phyloP scores from a whole-genome alignment of 139 green algal genomes.

The Diplosphaera chodatii region DNA sequence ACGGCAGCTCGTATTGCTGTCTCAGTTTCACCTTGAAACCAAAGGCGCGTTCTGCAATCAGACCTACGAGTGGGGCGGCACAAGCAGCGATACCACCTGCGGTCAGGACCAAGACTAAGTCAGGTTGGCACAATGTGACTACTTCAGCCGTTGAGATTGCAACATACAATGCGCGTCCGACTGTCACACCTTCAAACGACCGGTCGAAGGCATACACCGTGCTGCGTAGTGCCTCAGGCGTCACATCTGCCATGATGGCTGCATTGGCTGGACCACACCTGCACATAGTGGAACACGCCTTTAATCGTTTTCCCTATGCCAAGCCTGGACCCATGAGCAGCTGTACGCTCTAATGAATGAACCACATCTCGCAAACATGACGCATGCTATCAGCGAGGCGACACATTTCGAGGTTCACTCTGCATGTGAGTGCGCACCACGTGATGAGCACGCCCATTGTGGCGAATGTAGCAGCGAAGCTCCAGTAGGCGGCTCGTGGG shows the following conservation, averaged over 20 bases:
- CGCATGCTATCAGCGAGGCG: too few species aligned
- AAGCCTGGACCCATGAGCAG: too few species aligned
- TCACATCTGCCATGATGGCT: slow-evolving; percentile 81
- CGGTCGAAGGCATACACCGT: slow-evolving; percentile 81
- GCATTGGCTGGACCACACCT: slow-evolving; percentile 67
- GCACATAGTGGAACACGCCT: not conserved
- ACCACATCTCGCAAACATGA: too few species aligned
- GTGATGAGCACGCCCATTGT: slow-evolving; percentile 57
- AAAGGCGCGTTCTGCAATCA: slow-evolving; percentile 60
- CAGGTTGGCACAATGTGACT: too few species aligned
- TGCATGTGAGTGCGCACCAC: slow-evolving; percentile 34
- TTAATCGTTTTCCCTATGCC: too few species aligned
- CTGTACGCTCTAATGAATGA: too few species aligned
- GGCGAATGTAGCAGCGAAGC: slow-evolving; percentile 49
- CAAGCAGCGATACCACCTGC: not conserved
- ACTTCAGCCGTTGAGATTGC: not conserved
- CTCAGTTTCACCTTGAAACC: slow-evolving; percentile 40
- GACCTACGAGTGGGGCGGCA: slow-evolving; percentile 10
- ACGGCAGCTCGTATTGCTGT: too few species aligned
- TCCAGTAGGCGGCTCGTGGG: not conserved
- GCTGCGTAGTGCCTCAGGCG: slow-evolving; percentile 59
- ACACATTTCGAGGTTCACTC: too few species aligned
- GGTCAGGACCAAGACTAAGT: too few species aligned
- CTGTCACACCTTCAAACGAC: slow-evolving; percentile 56
- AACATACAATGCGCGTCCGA: slow-evolving; percentile 24